A percentile compares a stretch with the other conserved stretches of the same genome.
phyloP scores from a whole-genome alignment of 129 eudicot genomes.

The Smallanthus sonchifolius region DNA sequence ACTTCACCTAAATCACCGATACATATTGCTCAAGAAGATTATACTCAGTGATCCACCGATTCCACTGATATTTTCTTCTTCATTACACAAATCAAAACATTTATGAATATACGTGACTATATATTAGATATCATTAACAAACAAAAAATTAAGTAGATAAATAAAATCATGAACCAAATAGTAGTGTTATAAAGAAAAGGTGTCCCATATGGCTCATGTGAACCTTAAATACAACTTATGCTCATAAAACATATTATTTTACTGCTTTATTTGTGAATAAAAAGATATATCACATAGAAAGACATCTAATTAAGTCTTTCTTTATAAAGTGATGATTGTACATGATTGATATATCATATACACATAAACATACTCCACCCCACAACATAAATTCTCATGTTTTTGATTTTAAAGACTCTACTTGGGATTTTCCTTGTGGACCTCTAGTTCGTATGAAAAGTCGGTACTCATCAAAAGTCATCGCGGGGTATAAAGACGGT shows the following conservation, averaged over 20 bases:
- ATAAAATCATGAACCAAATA: not conserved
- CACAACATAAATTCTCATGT: conserved; percentile 5
- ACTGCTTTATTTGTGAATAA: not conserved
- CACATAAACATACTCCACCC: not conserved
- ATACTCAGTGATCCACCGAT: too few relatives aligned
- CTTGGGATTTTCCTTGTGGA: conserved; percentile 82
- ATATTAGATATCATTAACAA: not conserved
- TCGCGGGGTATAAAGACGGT: conserved; percentile 62
- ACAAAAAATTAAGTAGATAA: too few relatives aligned
- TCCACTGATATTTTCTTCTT: too few relatives aligned
- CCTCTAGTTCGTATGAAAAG: conserved; percentile 74
- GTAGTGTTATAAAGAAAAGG: not conserved
- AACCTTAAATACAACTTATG: not conserved
- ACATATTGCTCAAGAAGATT: too few relatives aligned
- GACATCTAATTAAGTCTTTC: not conserved
- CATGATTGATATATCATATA: not conserved
- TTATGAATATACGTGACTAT: too few relatives aligned
- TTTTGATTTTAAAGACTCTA: conserved; percentile 49
- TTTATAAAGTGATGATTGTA: not conserved
- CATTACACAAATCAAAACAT: too few relatives aligned
- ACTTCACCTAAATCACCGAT: too few relatives aligned
- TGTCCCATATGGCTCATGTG: not conserved
- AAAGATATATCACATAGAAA: not conserved
- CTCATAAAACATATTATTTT: not conserved
- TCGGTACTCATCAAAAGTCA: conserved; percentile 82